Conservation (phyloP, 306 rosid species). For the Lupinus albus region DNA sequence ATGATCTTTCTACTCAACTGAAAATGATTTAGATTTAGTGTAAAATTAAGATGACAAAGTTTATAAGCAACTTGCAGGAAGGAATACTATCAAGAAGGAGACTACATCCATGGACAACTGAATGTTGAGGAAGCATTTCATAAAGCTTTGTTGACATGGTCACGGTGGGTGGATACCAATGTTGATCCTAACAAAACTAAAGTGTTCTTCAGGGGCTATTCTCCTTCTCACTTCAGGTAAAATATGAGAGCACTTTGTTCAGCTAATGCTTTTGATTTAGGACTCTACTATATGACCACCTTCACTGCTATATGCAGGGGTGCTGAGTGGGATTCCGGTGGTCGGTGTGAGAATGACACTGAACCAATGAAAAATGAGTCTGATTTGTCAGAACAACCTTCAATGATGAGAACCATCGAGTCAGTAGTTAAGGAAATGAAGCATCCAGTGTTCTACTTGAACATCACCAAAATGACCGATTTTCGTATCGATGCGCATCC, state of each 20-base stretch:
- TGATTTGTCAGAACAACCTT: slow-evolving; percentile 52
- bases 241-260: slow-evolving; percentile 20
- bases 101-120: slow-evolving; percentile 72
- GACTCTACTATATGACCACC: not conserved
- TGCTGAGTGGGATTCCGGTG: slow-evolving; percentile 94
- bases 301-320: slow-evolving; percentile 53
- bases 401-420: slow-evolving; percentile 73
- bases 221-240: slow-evolving; percentile 93
- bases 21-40: slow-evolving; percentile 22
- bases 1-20: not conserved
- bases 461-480: slow-evolving; percentile 84
- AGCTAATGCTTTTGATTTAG: slow-evolving; percentile 8
- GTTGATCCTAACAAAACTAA: slow-evolving; percentile 65
- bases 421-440: slow-evolving; percentile 71
- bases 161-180: slow-evolving; percentile 78
- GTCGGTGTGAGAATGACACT: slow-evolving; percentile 70
- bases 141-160: slow-evolving; percentile 87
- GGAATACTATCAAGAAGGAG: slow-evolving; percentile 95
- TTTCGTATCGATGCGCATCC: slow-evolving; percentile 88
- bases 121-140: slow-evolving; percentile 76
- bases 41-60: slow-evolving; percentile 25
- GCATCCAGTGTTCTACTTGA: slow-evolving; percentile 70
- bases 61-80: slow-evolving; percentile 56
- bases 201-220: slow-evolving; percentile 84
- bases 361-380: slow-evolving; percentile 59